phyloP scores from a whole-genome alignment of 345 rosid genomes.

The Anastatica hierochuntica region DNA sequence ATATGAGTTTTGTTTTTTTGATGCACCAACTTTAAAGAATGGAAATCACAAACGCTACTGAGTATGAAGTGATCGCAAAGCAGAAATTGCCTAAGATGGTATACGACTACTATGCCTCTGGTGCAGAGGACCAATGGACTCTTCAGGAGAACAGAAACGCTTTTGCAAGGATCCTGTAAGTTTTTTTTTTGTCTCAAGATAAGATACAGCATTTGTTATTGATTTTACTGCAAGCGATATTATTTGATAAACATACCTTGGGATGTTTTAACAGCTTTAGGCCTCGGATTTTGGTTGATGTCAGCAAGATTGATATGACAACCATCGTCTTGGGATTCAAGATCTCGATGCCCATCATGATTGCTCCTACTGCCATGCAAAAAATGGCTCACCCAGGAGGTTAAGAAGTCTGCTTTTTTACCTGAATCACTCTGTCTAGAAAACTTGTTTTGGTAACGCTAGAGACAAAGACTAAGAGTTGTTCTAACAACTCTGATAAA shows the following conservation, averaged over 20 bases:
- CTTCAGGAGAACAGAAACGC: slow-evolving; percentile 53
- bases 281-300: slow-evolving; percentile 72
- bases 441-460: neutral
- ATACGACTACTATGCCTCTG: slow-evolving; percentile 66
- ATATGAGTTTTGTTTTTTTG: neutral
- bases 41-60: slow-evolving; percentile 61
- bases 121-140: slow-evolving; percentile 74
- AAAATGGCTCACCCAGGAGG: slow-evolving; percentile 91
- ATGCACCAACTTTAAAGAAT: slow-evolving; percentile 3
- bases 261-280: slow-evolving; percentile 37
- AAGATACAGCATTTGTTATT: neutral
- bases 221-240: neutral
- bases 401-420: no score
- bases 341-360: slow-evolving; percentile 77
- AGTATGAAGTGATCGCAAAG: slow-evolving; percentile 58
- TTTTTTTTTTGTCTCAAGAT: neutral
- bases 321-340: slow-evolving; percentile 65
- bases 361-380: slow-evolving; percentile 78
- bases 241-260: neutral
- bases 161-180: slow-evolving; percentile 60
- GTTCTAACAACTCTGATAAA: slow-evolving; percentile 2
- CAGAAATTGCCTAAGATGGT: slow-evolving; percentile 62
- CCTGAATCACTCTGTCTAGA: no score
- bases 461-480: neutral
- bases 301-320: slow-evolving; percentile 62